Evolutionary conservation across 139 green algal species (phyloP), one percentile per base, ranked within the genome.

Genomic region (Tetradesmus lagerheimii): DNA sequence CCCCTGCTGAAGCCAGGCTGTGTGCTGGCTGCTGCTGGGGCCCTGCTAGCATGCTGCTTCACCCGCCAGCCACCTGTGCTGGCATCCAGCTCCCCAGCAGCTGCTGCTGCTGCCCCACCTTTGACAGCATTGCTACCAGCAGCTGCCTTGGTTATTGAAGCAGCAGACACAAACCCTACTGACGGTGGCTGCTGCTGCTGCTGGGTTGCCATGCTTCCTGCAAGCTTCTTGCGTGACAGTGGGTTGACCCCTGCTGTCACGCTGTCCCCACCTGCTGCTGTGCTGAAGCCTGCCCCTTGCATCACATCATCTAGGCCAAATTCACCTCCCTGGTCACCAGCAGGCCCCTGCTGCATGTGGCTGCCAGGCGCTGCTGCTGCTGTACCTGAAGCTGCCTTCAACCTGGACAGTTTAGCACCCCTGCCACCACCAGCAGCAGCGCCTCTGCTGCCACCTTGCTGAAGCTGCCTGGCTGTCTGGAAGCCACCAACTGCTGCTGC

Each of bases 161-260:
- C 11, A 38, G n/a, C 67, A 37, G 67, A 37, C 67, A 38, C n/a
- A 37, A 38, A 37, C 67, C 67, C 67, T 78, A 23, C 3, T 38
- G 67, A 39, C 27, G 23, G 45, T 31, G 25, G 80, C 80, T 47
- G 80, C 80, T 86, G 80, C 80, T 74, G 45, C 45, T 71, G 25
- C 43, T 85, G 79, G 43, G 43, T 20, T 62, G 47, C 47, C 47
- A 16, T 62, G 47, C 47, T 23, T 50, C 43, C 8, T 50, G 43
- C 4, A 4, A 62, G 47, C 47, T 14, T 14, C 20, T 34, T 86
- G 45, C 47, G 57, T 74, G 45, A 8, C 41, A 31, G 37, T 41
- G 79, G 37, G 23, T 31, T 50, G 15, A 29, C 9, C 11, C 23
- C 39, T 64, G 8, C 29, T 64, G 39, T 1, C 15, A 20, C 37